Evolutionary conservation across 1,284 basidiomycete genomes (phyloP).

Genomic region (Vanrija pseudolonga): DNA sequence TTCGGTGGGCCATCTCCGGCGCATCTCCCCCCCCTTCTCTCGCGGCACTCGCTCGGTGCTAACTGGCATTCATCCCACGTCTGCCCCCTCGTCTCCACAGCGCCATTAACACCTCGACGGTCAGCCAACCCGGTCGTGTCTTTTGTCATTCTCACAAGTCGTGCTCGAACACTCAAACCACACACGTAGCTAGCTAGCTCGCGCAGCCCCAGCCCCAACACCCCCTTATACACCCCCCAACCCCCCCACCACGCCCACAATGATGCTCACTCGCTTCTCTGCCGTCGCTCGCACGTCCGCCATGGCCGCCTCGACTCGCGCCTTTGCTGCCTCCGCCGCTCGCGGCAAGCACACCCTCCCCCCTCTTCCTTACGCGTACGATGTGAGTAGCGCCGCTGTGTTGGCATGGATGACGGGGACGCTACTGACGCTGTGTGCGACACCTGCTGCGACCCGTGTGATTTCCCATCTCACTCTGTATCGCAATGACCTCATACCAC

Average conservation of each 20-base stretch:
- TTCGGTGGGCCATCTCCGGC: no score
- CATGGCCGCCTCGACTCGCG: constrained; percentile 2
- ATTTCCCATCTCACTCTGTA: not conserved
- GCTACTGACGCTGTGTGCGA: not conserved
- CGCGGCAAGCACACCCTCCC: constrained; percentile 59
- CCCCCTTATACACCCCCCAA: not conserved
- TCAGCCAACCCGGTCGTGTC: no score
- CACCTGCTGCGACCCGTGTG: not conserved
- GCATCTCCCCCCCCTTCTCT: no score
- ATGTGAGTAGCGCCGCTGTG: constrained; percentile 60
- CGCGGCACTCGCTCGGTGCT: no score
- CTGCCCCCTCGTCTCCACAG: no score
- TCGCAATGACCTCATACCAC: not conserved
- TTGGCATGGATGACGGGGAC: not conserved
- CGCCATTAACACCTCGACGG: no score
- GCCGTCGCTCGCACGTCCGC: constrained; percentile 12
- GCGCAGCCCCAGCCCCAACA: not conserved
- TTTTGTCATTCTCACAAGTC: not conserved
- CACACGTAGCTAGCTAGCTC: no score
- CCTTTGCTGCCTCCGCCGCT: constrained; percentile 12
- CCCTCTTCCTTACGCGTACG: constrained; percentile 82
- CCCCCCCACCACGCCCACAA: not conserved
- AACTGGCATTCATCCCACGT: no score
- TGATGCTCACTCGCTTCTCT: constrained; percentile 11
- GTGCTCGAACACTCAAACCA: not conserved